Evolutionary conservation across 2,329 filamentous ascomycete genomes (phyloP).

Genomic region (Pseudogymnoascus sp.): DNA sequence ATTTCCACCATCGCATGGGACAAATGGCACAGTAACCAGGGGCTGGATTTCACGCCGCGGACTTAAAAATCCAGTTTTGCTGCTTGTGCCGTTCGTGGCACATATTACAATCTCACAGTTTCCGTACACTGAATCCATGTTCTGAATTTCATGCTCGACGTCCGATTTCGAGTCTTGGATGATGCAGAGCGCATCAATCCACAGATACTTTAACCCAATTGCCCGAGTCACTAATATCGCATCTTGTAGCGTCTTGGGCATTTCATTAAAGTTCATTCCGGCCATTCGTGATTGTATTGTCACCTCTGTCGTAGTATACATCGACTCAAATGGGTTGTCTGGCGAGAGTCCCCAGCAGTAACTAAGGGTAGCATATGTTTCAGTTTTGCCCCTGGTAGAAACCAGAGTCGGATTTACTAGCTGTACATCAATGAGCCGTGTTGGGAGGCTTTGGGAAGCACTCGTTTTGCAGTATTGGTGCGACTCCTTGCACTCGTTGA

Average conservation of each 20-base stretch:
- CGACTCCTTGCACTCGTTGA: background rate
- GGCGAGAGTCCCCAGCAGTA: conserved; percentile 23
- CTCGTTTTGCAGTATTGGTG: background rate
- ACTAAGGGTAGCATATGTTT: conserved; percentile 22
- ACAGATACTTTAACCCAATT: background rate
- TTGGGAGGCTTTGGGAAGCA: background rate
- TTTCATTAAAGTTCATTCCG: background rate
- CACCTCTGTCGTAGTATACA: background rate
- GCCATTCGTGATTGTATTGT: background rate
- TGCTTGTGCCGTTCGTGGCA: background rate
- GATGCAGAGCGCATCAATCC: background rate
- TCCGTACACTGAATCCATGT: background rate
- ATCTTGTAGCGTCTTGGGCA: background rate
- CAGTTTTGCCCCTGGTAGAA: background rate
- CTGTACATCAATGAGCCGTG: background rate
- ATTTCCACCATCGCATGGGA: background rate
- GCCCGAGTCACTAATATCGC: background rate
- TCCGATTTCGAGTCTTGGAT: background rate
- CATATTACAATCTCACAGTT: background rate
- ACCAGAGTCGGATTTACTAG: background rate
- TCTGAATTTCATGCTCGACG: background rate
- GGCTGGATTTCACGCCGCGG: background rate
- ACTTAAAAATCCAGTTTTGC: background rate
- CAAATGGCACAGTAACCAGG: background rate
- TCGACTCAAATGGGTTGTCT: background rate